phyloP scores from a whole-genome alignment of 2,329 filamentous ascomycete genomes.

The Mycosphaerelloides madeirae region DNA sequence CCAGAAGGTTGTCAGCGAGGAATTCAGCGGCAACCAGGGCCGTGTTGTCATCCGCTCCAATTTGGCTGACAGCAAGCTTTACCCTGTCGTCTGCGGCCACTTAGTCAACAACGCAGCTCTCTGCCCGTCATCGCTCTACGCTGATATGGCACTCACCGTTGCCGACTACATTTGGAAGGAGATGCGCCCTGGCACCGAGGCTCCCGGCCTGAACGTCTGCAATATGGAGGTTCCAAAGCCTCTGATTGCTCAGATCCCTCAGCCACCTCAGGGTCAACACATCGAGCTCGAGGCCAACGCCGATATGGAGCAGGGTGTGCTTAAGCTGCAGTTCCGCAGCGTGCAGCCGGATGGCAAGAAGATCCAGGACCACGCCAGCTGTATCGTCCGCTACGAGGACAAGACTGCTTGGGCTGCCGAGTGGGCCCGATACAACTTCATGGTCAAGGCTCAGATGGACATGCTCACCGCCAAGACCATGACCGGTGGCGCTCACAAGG shows the following conservation, averaged over 20 bases:
- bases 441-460: constrained; percentile 54
- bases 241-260: constrained; percentile 55
- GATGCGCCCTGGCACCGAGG: constrained; percentile 52
- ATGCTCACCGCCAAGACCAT: constrained; percentile 64
- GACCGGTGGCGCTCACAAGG: constrained; percentile 64
- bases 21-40: constrained; percentile 56
- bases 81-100: constrained; percentile 60
- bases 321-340: constrained; percentile 54
- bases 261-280: constrained; percentile 52
- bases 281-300: constrained; percentile 58
- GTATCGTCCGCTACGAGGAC: constrained; percentile 58
- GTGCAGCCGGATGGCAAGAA: constrained; percentile 56
- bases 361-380: constrained; percentile 58
- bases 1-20: constrained; percentile 59
- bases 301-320: constrained; percentile 52
- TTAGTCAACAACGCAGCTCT: constrained; percentile 63
- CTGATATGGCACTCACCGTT: constrained; percentile 61
- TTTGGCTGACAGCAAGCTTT: constrained; percentile 59
- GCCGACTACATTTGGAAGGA: constrained; percentile 65
- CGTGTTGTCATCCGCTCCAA: constrained; percentile 62
- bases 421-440: constrained; percentile 61
- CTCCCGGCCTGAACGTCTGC: constrained; percentile 59
- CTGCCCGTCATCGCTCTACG: constrained; percentile 60
- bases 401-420: constrained; percentile 58
- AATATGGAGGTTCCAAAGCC: constrained; percentile 67